Evolutionary conservation across 345 rosid genomes (phyloP), one percentile per base, ranked within the genome.

Genomic region (Stellera chamaejasme): DNA sequence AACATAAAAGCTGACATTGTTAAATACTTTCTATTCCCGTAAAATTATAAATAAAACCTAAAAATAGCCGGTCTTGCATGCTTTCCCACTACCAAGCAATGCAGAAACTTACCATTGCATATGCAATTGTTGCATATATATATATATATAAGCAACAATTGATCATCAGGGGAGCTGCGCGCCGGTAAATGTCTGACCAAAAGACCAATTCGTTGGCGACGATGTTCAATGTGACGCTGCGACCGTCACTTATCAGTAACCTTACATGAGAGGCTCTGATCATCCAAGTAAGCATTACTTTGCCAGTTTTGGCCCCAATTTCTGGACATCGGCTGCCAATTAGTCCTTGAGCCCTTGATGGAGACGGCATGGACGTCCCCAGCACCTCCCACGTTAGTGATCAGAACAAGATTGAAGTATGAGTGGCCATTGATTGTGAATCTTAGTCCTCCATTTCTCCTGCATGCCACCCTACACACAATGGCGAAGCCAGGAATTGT

Each of bases 251-350:
- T 10, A 74, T 4, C 74, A 23, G 72, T 73, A 3, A 82, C 81
- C 66, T 56, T 75, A 23, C 79, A 82, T 27, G 82, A 79, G 36
- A 79, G 70, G 63, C 74, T 74, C 57, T 82, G 85, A 43, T 82
- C 81, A 1, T 75, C 57, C 0, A 82, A 59, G 3, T 70, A 66
- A 43, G 28, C 36, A 64, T 82, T 79, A 72, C 72, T 75, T 63
- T 82, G 85, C 85, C 83, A 79, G 50, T 82, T 82, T n/a, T 82
- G 85, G 0, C 80, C 87, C 82, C 84, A 82, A 43, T 79, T 82
- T 15, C 83, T 67, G 44, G 82, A 77, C 82, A 82, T 70, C 52
- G 72, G 66, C 49, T 71, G 75, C 86, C 89, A 83, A 0, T 52
- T 66, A 0, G 74, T 78, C 60, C 73, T 78, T 0, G 80, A 73